Conservation (phyloP, 2,329 filamentous ascomycete species). For the Curvularia lunata region DNA sequence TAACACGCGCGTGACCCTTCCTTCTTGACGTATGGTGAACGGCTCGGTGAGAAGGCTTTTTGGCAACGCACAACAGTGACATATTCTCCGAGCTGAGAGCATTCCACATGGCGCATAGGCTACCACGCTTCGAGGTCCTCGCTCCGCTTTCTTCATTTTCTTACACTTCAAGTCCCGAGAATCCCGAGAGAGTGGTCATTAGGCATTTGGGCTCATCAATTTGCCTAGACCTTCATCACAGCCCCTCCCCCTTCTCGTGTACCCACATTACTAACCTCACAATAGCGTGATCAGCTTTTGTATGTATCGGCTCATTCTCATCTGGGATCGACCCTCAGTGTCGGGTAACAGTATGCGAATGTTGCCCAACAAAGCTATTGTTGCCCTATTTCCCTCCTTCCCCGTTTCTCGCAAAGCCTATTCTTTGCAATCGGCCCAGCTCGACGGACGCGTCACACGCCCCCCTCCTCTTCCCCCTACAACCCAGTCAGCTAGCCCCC, state of each 20-base stretch:
- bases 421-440: slow-evolving; percentile 14
- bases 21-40: slow-evolving; percentile 1
- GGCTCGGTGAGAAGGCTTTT: background rate
- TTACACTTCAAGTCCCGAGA: background rate
- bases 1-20: slow-evolving; percentile 8
- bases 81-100: slow-evolving; percentile 2
- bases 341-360: background rate
- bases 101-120: slow-evolving; percentile 1
- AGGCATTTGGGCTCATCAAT: slow-evolving; percentile 8
- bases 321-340: slow-evolving; percentile 1
- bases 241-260: background rate
- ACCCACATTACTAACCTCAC: background rate
- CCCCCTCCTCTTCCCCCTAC: background rate
- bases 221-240: background rate
- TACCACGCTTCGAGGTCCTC: slow-evolving; percentile 11
- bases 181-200: slow-evolving; percentile 3
- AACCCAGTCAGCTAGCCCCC: background rate
- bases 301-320: slow-evolving; percentile 2
- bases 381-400: background rate
- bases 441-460: slow-evolving; percentile 12
- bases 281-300: background rate
- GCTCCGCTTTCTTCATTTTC: slow-evolving; percentile 13
- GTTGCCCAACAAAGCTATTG: slow-evolving; percentile 3
- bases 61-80: slow-evolving; percentile 1
- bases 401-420: background rate